These are phyloP conservation scores for Myxozyma udenii DNA, from an alignment of 805 yeast genomes.

Conservation along the genomic window DNA sequence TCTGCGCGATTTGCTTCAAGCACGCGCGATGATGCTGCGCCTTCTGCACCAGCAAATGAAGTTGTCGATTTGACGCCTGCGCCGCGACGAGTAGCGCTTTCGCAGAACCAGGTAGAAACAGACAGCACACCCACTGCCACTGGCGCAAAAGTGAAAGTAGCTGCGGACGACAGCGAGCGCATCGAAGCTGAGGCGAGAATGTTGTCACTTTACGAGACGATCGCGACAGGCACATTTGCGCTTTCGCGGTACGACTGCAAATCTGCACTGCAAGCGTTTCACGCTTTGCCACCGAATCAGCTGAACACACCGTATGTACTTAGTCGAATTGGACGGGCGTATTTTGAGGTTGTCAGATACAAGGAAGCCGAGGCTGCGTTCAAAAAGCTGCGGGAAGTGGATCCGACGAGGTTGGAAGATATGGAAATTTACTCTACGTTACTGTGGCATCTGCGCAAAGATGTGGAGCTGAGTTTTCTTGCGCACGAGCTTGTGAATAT, in stretches of 20 bases:
- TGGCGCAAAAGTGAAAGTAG: constrained; percentile 8
- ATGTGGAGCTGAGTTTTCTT: constrained; percentile 70
- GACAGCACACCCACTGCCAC: not conserved
- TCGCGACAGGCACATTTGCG: constrained; percentile 25
- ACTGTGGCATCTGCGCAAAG: constrained; percentile 87
- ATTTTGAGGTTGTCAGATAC: constrained; percentile 85
- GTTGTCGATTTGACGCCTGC: too few species aligned
- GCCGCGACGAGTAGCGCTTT: too few species aligned
- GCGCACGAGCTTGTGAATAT: constrained; percentile 75
- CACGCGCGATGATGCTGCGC: not conserved
- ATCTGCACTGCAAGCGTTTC: constrained; percentile 69
- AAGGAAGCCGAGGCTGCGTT: constrained; percentile 68
- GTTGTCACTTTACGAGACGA: constrained; percentile 22
- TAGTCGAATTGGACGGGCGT: constrained; percentile 71
- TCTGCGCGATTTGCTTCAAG: not conserved
- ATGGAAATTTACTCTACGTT: constrained; percentile 90
- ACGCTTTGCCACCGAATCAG: constrained; percentile 60
- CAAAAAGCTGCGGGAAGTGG: constrained; percentile 58
- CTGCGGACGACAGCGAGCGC: constrained; percentile 23
- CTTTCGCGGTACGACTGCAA: constrained; percentile 62
- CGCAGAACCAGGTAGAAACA: not conserved
- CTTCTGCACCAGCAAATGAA: not conserved
- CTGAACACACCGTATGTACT: constrained; percentile 80
- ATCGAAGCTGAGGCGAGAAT: constrained; percentile 23
- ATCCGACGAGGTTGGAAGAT: constrained; percentile 76